Conservation (phyloP, 1,284 basidiomycete species). For the Sporisorium scitamineum region DNA sequence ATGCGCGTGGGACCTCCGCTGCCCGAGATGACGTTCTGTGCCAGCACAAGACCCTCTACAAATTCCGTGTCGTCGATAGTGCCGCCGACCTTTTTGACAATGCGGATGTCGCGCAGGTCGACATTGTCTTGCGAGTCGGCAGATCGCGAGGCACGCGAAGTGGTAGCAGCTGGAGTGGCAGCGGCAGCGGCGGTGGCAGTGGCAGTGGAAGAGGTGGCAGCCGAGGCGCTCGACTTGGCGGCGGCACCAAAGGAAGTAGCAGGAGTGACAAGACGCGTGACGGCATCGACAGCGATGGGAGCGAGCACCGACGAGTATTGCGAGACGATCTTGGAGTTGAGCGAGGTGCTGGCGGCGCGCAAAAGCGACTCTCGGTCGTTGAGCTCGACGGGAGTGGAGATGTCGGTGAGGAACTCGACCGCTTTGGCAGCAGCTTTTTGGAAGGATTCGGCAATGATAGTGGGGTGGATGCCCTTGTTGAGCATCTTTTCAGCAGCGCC, state of each 20-base stretch:
- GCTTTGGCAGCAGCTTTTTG: conserved; percentile 90
- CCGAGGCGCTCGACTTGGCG: conserved; percentile 20
- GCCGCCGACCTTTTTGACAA: conserved; percentile 98
- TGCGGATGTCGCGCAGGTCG: conserved; percentile 92
- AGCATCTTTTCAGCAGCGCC: conserved; percentile 97
- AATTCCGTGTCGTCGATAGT: conserved; percentile 99
- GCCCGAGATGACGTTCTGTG: conserved; percentile 90
- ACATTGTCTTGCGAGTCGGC: conserved; percentile 72
- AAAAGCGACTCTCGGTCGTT: conserved; percentile 87
- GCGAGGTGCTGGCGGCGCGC: conserved; percentile 91
- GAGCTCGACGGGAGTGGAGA: conserved; percentile 92
- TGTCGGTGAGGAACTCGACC: conserved; percentile 92
- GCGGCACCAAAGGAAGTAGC: conserved; percentile 17
- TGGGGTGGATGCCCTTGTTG: conserved; percentile 93
- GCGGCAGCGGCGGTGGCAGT: conserved; percentile 72
- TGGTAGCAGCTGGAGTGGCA: conserved; percentile 75
- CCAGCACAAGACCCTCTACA: conserved; percentile 93
- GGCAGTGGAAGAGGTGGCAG: conserved; percentile 81
- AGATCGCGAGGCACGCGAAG: conserved; percentile 22
- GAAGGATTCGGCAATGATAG: conserved; percentile 96
- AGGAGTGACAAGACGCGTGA: conserved; percentile 71
- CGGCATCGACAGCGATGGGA: conserved; percentile 96
- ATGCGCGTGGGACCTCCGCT: conserved; percentile 94
- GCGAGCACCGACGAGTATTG: conserved; percentile 98
- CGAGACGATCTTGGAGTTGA: conserved; percentile 99